Conservation (phyloP, 129 eudicot species). For the Tanacetum coccineum region DNA sequence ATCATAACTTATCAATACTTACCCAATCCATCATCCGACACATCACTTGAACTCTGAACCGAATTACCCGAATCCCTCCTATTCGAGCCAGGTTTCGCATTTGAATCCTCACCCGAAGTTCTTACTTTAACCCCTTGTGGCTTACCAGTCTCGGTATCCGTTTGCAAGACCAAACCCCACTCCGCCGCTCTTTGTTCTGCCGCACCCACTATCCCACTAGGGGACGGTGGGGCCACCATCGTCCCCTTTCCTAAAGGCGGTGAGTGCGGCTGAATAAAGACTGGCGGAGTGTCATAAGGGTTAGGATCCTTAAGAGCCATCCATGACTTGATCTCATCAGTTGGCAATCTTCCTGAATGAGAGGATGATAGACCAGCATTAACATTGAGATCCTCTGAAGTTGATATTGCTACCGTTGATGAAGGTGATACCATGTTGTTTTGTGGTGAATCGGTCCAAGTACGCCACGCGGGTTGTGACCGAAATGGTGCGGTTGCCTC, state of each 20-base stretch:
- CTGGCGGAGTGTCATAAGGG: constrained; percentile 16
- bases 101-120: constrained; percentile 77
- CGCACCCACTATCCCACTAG: constrained; percentile 46
- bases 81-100: constrained; percentile 35
- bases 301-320: constrained; percentile 71
- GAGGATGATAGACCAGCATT: constrained; percentile 20
- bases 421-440: constrained; percentile 28
- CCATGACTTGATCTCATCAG: constrained; percentile 65
- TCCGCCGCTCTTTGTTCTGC: constrained; percentile 96
- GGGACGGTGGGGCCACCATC: constrained; percentile 18
- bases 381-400: background rate
- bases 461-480: constrained; percentile 50
- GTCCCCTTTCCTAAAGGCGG: constrained; percentile 12
- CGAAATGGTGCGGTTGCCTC: constrained; percentile 33
- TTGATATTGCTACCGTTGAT: background rate
- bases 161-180: constrained; percentile 93
- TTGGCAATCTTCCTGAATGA: constrained; percentile 35
- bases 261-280: constrained; percentile 17
- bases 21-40: constrained; percentile 68
- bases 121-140: constrained; percentile 75
- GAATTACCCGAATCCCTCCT: constrained; percentile 81
- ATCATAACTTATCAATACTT: background rate
- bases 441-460: constrained; percentile 40
- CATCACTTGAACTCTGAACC: constrained; percentile 70
- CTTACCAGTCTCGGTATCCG: constrained; percentile 76